Base-by-base conservation (phyloP, 495 filamentous ascomycete species). In the Friedmanniomyces simplex region DNA sequence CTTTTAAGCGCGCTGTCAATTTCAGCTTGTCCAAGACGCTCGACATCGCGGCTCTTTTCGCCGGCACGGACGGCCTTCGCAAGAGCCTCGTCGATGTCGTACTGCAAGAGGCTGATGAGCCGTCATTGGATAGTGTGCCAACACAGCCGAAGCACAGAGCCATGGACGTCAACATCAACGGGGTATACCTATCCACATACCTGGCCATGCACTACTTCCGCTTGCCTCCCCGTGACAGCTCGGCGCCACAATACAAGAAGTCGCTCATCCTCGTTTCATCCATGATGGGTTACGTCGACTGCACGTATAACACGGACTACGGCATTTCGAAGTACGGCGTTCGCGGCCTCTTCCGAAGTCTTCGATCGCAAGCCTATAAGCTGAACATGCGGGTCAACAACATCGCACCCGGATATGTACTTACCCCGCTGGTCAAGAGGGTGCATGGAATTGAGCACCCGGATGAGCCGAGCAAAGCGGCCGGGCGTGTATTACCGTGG, bases 161-260 rank as follows among this genome's bases (percentile, higher is more conserved):
- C 1, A n/a, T 66, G 2, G 56, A 62, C 10, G 59, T 66, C 12
- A 66, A 66, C 46, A 34, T 66, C 6, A 49, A 46, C 8, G 63
- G 63, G 1, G 60, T 60, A 0, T 63, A 63, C 43, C 50, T 60
- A 25, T 56, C 41, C 11, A 53, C 46, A 20, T 62, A 62, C 46
- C 59, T 65, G 10, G 62, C 62, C 1, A 14, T 65, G 26, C 60
- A 65, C 53, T 65, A 62, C 51, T 65, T 65, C 46, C 54, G 52
- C 6, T 54, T 62, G 18, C 58, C 58, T 18, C 13, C 53, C 28
- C 43, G 16, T 24, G 30, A 5, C 11, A 37, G 12, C 22, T 16
- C 43, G 10, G 39, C 58, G 3, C 30, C 21, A 20, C 11, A 45
- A 12, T 61, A 62, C 51, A 58, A 56, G 55, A 65, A 65, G 42